Conservation (phyloP, 164 flowering plant species). For the Umbilicus rupestris region DNA sequence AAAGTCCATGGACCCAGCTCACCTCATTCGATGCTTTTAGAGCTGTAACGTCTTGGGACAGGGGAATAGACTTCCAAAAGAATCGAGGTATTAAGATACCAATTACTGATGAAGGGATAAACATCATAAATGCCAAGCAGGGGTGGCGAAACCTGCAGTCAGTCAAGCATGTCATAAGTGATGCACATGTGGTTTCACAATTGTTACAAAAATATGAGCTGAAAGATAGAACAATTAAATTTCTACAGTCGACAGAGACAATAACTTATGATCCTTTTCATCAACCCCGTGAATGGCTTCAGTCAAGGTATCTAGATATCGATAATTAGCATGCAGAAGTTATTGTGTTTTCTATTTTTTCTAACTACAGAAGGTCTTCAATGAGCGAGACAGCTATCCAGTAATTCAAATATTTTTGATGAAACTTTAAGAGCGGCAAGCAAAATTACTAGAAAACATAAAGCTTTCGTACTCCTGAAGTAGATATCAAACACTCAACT, state of each 20-base stretch:
- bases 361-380: neutral
- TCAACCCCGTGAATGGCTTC: no score
- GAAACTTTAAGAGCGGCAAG: neutral
- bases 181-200: neutral
- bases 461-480: neutral
- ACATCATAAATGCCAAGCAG: constrained; percentile 82
- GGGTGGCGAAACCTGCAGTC: constrained; percentile 82
- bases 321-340: neutral
- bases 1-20: neutral
- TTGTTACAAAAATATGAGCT: neutral
- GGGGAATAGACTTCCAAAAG: constrained; percentile 39
- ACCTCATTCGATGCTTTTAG: neutral
- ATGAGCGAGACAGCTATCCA: neutral
- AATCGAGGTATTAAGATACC: constrained; percentile 72
- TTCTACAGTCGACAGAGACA: neutral
- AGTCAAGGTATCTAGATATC: no score
- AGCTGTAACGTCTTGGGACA: constrained; percentile 44
- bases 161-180: constrained; percentile 9
- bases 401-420: neutral
- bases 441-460: neutral
- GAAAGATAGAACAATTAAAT: neutral
- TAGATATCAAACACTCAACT: neutral
- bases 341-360: neutral
- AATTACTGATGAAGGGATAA: constrained; percentile 65
- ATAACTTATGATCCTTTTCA: no score